Percentiles rank a stretch among this genome's conserved stretches.
phyloP scores from a whole-genome alignment of 208 protist species.

The Leishmania braziliensis region DNA sequence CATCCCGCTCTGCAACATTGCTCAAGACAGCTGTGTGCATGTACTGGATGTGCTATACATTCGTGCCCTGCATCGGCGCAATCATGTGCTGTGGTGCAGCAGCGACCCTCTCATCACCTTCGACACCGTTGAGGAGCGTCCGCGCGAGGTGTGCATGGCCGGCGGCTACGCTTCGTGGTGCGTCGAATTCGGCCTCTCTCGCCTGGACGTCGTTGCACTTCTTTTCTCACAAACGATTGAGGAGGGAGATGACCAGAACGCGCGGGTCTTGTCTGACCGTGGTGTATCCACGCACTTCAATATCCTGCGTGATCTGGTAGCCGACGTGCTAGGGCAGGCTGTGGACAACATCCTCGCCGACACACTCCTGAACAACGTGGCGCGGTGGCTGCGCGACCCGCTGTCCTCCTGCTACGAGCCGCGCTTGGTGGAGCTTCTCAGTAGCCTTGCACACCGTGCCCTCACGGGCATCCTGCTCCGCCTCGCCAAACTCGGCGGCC shows the following conservation, averaged over 20 bases:
- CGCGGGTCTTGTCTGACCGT: slow-evolving; percentile 72
- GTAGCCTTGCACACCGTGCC: slow-evolving; percentile 73
- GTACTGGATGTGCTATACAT: slow-evolving; percentile 85
- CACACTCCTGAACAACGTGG: slow-evolving; percentile 73
- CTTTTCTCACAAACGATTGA: slow-evolving; percentile 91
- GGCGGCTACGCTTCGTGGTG: slow-evolving; percentile 84
- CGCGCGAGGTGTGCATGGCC: slow-evolving; percentile 77
- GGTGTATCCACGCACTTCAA: slow-evolving; percentile 91
- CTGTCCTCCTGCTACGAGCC: slow-evolving; percentile 84
- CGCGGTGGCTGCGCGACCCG: slow-evolving; percentile 88
- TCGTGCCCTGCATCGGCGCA: slow-evolving; percentile 69
- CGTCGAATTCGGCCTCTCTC: slow-evolving; percentile 85
- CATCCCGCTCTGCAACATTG: slow-evolving; percentile 89
- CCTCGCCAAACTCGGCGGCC: slow-evolving; percentile 84
- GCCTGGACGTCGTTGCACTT: slow-evolving; percentile 87
- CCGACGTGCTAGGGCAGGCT: slow-evolving; percentile 79
- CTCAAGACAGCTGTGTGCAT: slow-evolving; percentile 85
- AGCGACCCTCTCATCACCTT: slow-evolving; percentile 63
- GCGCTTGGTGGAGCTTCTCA: slow-evolving; percentile 77
- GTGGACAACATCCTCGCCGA: slow-evolving; percentile 65
- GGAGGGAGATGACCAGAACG: slow-evolving; percentile 81
- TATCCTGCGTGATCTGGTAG: slow-evolving; percentile 86
- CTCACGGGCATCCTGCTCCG: slow-evolving; percentile 81
- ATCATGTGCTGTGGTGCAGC: slow-evolving; percentile 85
- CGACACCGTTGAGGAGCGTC: slow-evolving; percentile 79